Evolutionary conservation across 257 asterid species (phyloP), one percentile per base, ranked within the genome.

Genomic region (Leptodermis oblonga): DNA sequence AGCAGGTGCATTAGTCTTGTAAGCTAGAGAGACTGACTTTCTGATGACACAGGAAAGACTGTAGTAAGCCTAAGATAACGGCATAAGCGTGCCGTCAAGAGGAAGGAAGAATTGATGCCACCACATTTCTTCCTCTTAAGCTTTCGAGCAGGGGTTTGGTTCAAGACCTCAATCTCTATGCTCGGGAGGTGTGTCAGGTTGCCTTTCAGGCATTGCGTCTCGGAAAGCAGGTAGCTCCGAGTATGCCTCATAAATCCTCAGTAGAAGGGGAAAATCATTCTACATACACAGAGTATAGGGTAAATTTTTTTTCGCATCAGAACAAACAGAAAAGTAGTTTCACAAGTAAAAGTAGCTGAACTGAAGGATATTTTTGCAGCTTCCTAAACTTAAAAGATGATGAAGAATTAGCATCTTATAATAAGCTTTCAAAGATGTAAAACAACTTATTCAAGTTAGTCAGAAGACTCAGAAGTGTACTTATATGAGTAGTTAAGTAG

Each of bases 211-310:
- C 66, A 61, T 34, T 26, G 66, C 66, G 34, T 34, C 66, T 22
- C 20, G 66, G 48, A 61, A 34, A 61, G 66, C 66, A 61, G 66
- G 66, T 34, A 61, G 7, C 30, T 61, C 66, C 4, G 66, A 61
- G 10, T 61, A 61, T 41, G 66, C 66, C 43, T 36, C 66, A 61
- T 34, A 34, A 23, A 61, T 61, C 66, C 66, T 34, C 30, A 18
- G 48, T 18, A 61, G 48, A 34, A 36, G 28, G 34, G 66, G 66
- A 61, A 61, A 61, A 7, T 61, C 48, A 36, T 61, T 36, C 66
- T 61, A 61, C 66, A 34, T 12, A 5, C 28, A 55, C 33, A 54
- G 12, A 25, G 62, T 33, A 55, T 2, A 56, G 49, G 49, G 49
- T 10, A 26, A 28, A 33, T 26, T 12, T 23, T 5, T 8, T 14